phyloP scores from a whole-genome alignment of 169 alveolate species.

The Plasmodium vivax region DNA sequence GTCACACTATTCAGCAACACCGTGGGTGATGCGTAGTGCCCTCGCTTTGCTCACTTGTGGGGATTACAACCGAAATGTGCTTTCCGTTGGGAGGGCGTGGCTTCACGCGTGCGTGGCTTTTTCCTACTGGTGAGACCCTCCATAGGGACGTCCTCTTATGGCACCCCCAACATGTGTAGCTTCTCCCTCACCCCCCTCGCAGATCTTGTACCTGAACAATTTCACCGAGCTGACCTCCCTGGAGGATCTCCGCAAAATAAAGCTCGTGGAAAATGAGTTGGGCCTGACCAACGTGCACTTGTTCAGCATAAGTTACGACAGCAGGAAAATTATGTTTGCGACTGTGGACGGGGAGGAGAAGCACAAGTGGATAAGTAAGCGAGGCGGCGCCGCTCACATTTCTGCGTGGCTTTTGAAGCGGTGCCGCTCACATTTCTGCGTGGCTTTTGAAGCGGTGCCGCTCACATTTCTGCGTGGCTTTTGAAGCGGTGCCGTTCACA shows the following conservation, averaged over 20 bases:
- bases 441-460: neutral
- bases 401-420: neutral
- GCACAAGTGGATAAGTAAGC: slow-evolving; percentile 63
- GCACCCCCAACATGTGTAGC: neutral
- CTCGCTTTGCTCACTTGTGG: neutral
- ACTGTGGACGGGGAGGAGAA: slow-evolving; percentile 59
- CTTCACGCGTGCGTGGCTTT: neutral
- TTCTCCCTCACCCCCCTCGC: neutral
- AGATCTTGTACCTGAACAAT: slow-evolving; percentile 60
- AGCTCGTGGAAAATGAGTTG: slow-evolving; percentile 33
- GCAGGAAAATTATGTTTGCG: slow-evolving; percentile 59
- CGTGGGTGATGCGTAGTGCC: neutral
- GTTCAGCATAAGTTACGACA: slow-evolving; percentile 33
- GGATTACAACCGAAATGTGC: neutral
- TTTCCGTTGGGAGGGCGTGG: neutral
- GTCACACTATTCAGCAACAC: neutral
- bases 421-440: neutral
- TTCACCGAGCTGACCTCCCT: slow-evolving; percentile 69
- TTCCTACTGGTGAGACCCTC: neutral
- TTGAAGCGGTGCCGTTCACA: neutral
- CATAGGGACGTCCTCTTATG: neutral
- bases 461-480: neutral
- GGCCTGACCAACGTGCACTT: slow-evolving; percentile 41
- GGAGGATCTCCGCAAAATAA: slow-evolving; percentile 57
- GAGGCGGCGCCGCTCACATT: neutral